These are phyloP conservation scores for Pythium chondricola DNA, from an alignment of 352 stramenopile genomes.

Conservation along the genomic window DNA sequence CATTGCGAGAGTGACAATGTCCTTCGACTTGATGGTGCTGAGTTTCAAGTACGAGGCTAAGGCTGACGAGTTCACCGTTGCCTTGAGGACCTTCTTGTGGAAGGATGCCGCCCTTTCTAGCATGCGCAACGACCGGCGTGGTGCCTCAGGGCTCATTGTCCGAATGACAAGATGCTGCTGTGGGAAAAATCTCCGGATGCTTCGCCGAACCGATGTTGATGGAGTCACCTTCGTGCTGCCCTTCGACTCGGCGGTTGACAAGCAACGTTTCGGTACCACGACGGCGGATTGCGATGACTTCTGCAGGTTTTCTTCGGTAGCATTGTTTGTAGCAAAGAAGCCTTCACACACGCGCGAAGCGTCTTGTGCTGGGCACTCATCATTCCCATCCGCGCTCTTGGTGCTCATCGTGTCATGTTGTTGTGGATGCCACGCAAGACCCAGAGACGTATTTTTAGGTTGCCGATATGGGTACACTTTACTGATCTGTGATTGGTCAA, in stretches of 20 bases:
- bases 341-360: no score
- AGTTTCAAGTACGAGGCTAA: constrained; percentile 19
- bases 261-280: no score
- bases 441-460: no score
- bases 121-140: constrained; percentile 4
- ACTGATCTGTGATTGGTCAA: not conserved
- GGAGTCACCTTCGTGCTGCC: not conserved
- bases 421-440: no score
- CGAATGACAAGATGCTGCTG: not conserved
- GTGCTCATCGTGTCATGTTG: no score
- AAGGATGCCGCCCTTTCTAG: constrained; percentile 8
- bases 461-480: no score
- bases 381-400: no score
- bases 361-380: no score
- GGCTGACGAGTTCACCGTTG: constrained; percentile 1
- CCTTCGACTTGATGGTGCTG: constrained; percentile 12
- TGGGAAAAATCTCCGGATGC: not conserved
- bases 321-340: no score
- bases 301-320: no score
- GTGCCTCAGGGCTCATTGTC: not conserved
- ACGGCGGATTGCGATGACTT: no score
- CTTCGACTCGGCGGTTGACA: no score
- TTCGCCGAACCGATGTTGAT: not conserved
- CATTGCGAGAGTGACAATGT: constrained; percentile 20
- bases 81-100: constrained; percentile 29